Conservation (phyloP, 2,329 filamentous ascomycete species). For the Chaetomium sp. region DNA sequence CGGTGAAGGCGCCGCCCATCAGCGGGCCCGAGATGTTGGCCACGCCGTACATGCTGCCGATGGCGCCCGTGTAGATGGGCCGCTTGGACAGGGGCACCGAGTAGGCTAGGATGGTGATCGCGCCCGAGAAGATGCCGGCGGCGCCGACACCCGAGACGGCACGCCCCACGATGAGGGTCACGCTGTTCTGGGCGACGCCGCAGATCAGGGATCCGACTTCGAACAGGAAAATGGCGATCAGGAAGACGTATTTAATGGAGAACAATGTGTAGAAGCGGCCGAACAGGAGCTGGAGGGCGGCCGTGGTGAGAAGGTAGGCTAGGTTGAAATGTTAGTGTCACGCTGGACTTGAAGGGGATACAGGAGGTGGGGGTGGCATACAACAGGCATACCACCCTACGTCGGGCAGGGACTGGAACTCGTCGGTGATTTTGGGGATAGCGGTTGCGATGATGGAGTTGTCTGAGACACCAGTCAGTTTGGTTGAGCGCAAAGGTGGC, state of each 20-base stretch:
- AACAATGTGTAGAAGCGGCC: conserved; percentile 48
- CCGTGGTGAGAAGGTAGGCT: conserved; percentile 45
- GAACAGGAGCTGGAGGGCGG: conserved; percentile 43
- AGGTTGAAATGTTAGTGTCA: conserved; percentile 7
- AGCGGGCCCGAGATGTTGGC: conserved; percentile 40
- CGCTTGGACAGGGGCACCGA: conserved; percentile 36
- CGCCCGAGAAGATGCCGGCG: conserved; percentile 48
- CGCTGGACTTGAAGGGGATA: not conserved
- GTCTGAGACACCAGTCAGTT: conserved; percentile 24
- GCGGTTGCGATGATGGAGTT: conserved; percentile 45
- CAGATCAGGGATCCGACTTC: conserved; percentile 47
- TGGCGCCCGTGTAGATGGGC: conserved; percentile 41
- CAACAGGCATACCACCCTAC: conserved; percentile 50
- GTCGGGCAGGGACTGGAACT: conserved; percentile 46
- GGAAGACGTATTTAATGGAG: conserved; percentile 44
- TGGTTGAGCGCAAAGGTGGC: not conserved
- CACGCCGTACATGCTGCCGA: conserved; percentile 49
- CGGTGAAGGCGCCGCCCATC: conserved; percentile 37
- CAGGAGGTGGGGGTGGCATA: conserved; percentile 11
- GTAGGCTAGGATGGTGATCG: conserved; percentile 43
- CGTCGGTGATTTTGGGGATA: conserved; percentile 45
- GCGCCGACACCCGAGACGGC: conserved; percentile 42
- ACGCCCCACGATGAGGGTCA: conserved; percentile 38
- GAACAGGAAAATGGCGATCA: conserved; percentile 44
- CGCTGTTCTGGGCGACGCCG: conserved; percentile 37